Percentiles rank a stretch among this genome's conserved stretches.
These are phyloP conservation scores for Gaertneriomyces semiglobifer DNA, from an alignment of 192 early-diverging fungal genomes.

Conservation along the genomic window DNA sequence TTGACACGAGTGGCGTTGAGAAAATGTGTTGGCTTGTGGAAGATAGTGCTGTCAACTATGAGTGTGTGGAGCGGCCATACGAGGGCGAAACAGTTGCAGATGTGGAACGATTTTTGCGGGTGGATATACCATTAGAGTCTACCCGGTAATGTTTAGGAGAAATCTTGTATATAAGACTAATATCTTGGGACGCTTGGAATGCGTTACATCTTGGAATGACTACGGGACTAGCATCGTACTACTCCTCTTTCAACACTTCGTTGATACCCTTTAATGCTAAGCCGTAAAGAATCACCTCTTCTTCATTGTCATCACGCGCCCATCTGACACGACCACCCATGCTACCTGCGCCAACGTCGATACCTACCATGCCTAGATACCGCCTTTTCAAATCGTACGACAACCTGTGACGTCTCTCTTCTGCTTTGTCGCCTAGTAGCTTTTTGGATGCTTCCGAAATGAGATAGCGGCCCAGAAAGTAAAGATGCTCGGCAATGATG, in stretches of 20 bases:
- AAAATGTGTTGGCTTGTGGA: constrained; percentile 26
- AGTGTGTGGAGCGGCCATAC: constrained; percentile 28
- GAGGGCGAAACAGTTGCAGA: constrained; percentile 4
- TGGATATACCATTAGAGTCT: no score
- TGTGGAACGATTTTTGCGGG: not conserved
- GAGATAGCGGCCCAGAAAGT: constrained; percentile 25
- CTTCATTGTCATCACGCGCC: constrained; percentile 1
- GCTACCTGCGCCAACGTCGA: constrained; percentile 25
- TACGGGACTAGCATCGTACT: not conserved
- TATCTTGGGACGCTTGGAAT: no score
- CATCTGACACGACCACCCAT: constrained; percentile 25
- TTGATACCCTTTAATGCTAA: constrained; percentile 24
- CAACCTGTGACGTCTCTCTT: constrained; percentile 11
- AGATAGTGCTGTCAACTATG: constrained; percentile 28
- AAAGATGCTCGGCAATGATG: constrained; percentile 33
- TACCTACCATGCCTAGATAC: constrained; percentile 28
- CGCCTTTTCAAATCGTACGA: constrained; percentile 27
- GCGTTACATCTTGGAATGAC: no score
- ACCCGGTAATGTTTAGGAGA: no score
- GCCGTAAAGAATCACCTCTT: constrained; percentile 21
- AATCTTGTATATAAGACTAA: no score
- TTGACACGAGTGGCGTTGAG: not conserved
- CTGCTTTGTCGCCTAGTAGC: constrained; percentile 18
- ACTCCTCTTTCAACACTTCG: constrained; percentile 5
- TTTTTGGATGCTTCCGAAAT: constrained; percentile 12